Evolutionary conservation across 148 eudicot species (phyloP), one percentile per base, ranked within the genome.

Genomic region (Silene conica): DNA sequence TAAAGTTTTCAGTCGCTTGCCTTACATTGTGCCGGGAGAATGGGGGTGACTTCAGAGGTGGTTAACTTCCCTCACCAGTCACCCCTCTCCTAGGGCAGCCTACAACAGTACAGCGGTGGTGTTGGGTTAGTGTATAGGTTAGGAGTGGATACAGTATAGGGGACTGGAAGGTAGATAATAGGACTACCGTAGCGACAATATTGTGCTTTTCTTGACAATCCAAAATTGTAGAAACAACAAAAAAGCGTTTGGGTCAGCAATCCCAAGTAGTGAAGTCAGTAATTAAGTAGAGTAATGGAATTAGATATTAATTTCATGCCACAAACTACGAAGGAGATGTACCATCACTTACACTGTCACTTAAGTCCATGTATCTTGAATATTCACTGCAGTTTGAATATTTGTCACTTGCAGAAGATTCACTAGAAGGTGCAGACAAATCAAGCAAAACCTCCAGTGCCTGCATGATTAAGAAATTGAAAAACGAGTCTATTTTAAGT

Each of bases 1-100:
- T 21, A 5, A 23, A 60, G 64, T 3, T 23, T 23, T 23, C 31
- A 11, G 0, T 22, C 15, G 14, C 64, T 22, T 25, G 15, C 64
- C 28, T 8, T 60, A 60, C 2, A n/a, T 60, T 60, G 64, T 60
- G 64, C 64, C 64, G 23, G 31, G 31, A 21, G 14, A 57, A 14
- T 21, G 14, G 64, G 61, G 64, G 64, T 50, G 55, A 22, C 26
- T 23, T 60, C 64, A 60, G 26, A 60, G 13, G 31, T 8, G 64
- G 64, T 60, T 60, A 60, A 13, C 31, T 60, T 60, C 26, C 64
- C 64, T 60, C 64, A 12, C 9, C 55, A 50, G 55, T 50, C 55
- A 50, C 16, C 31, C 31, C 64, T 23, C 12, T 8, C 23, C 64
- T 11, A 10, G 16, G 31, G 31, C 28, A 60, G 34, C 64, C 14